Conservation (phyloP, 495 filamentous ascomycete species). For the Hypoxylon lenormandii region DNA sequence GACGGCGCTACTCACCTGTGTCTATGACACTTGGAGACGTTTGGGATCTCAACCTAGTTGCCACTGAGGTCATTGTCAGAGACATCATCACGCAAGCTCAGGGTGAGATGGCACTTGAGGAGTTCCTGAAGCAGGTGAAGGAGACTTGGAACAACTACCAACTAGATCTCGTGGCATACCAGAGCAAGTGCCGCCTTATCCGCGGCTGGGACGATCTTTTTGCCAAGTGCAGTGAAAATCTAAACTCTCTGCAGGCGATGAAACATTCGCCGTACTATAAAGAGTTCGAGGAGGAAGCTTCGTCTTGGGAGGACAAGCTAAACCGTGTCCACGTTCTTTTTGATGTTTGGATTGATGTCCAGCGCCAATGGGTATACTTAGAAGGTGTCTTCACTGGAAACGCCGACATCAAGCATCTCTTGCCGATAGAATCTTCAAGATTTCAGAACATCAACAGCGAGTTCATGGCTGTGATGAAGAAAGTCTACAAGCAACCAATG, state of each 20-base stretch:
- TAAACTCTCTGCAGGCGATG: conserved; percentile 98
- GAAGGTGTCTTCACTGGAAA: conserved; percentile 99
- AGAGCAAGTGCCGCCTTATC: conserved; percentile 96
- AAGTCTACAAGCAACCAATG: conserved; percentile 92
- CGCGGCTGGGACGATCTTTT: conserved; percentile 98
- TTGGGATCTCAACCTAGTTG: conserved; percentile 91
- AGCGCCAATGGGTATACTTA: conserved; percentile 98
- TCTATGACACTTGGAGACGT: conserved; percentile 96
- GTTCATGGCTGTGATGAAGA: conserved; percentile 97
- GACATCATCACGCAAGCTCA: conserved; percentile 95
- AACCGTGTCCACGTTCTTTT: conserved; percentile 97
- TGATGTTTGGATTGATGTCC: conserved; percentile 99
- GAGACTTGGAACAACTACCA: conserved; percentile 96
- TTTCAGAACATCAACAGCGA: conserved; percentile 99
- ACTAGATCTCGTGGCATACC: conserved; percentile 94
- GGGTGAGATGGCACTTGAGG: conserved; percentile 97
- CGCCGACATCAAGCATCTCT: conserved; percentile 96
- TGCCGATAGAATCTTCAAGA: conserved; percentile 92
- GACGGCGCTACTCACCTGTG: conserved; percentile 88
- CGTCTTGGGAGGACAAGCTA: conserved; percentile 95
- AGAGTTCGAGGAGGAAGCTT: conserved; percentile 97
- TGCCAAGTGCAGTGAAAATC: conserved; percentile 96
- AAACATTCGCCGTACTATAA: conserved; percentile 98
- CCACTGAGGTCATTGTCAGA: conserved; percentile 86
- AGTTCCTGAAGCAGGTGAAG: conserved; percentile 95